Conservation (phyloP, 345 rosid species). For the Eucalyptus pauciflora region DNA sequence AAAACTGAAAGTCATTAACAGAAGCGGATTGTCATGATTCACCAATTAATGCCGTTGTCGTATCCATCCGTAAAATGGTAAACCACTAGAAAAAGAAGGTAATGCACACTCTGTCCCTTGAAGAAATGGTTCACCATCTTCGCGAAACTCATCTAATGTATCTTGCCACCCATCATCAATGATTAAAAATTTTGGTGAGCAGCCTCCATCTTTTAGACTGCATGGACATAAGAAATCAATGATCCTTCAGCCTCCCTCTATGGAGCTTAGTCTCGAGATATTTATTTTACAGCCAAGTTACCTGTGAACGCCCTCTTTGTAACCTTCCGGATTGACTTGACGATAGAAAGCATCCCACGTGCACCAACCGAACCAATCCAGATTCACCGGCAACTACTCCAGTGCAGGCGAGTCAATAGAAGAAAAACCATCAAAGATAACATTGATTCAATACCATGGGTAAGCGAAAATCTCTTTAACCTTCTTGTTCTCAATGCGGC, state of each 20-base stretch:
- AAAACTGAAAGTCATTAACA: slow-evolving; percentile 20
- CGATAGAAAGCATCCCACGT: slow-evolving; percentile 70
- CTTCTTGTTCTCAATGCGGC: slow-evolving; percentile 45
- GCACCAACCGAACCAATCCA: slow-evolving; percentile 75
- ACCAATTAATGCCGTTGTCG: neutral
- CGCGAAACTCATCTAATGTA: slow-evolving; percentile 17
- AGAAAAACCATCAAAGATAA: neutral
- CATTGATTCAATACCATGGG: neutral
- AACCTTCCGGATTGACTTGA: slow-evolving; percentile 35
- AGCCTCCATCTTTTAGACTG: slow-evolving; percentile 43
- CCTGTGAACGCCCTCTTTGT: slow-evolving; percentile 52
- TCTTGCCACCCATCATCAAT: slow-evolving; percentile 76
- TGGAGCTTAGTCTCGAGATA: neutral
- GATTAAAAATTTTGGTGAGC: slow-evolving; percentile 41
- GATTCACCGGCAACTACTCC: slow-evolving; percentile 35
- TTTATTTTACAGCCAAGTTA: neutral
- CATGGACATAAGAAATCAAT: neutral
- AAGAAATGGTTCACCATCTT: slow-evolving; percentile 15
- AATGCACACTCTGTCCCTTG: slow-evolving; percentile 29
- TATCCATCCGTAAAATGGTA: neutral
- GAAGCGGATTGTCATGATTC: neutral
- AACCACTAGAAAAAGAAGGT: neutral
- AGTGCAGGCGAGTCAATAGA: neutral
- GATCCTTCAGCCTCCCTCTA: neutral
- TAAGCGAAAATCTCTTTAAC: neutral